A percentile compares a stretch with the other conserved stretches of the same genome.
Conservation (phyloP, 129 eudicot genomes). For the Pulicaria dysenterica region DNA sequence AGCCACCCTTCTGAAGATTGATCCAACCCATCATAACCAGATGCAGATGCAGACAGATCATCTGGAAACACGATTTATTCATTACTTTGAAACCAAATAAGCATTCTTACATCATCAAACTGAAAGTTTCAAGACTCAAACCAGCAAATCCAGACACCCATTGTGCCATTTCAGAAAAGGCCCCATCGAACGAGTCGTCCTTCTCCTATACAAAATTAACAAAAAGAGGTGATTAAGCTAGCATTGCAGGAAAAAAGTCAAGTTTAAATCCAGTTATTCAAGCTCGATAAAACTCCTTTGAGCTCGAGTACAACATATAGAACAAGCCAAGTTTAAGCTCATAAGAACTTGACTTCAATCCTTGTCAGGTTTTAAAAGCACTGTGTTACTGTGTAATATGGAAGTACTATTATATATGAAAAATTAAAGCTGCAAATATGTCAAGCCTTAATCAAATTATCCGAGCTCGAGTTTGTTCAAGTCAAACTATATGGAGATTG, state of each 20-base stretch:
- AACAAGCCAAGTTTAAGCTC: background rate
- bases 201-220: slow-evolving; percentile 54
- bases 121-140: slow-evolving; percentile 30
- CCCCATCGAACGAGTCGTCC: slow-evolving; percentile 58
- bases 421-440: background rate
- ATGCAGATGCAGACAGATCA: slow-evolving; percentile 54
- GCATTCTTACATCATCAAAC: background rate
- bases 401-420: background rate
- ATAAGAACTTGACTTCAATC: background rate
- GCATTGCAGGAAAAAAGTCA: background rate
- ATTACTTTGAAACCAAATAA: background rate
- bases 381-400: background rate
- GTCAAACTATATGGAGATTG: background rate
- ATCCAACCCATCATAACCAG: slow-evolving; percentile 59
- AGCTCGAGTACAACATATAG: background rate
- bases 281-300: background rate
- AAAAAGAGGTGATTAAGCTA: slow-evolving; percentile 12
- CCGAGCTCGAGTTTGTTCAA: background rate
- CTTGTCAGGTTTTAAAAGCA: background rate
- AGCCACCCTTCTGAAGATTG: slow-evolving; percentile 79
- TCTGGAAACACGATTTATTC: slow-evolving; percentile 36
- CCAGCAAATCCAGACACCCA: slow-evolving; percentile 92
- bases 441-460: background rate
- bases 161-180: slow-evolving; percentile 65
- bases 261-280: background rate